Evolutionary conservation across 2,329 filamentous ascomycete species (phyloP).

Genomic region (Alternaria ventricosa): DNA sequence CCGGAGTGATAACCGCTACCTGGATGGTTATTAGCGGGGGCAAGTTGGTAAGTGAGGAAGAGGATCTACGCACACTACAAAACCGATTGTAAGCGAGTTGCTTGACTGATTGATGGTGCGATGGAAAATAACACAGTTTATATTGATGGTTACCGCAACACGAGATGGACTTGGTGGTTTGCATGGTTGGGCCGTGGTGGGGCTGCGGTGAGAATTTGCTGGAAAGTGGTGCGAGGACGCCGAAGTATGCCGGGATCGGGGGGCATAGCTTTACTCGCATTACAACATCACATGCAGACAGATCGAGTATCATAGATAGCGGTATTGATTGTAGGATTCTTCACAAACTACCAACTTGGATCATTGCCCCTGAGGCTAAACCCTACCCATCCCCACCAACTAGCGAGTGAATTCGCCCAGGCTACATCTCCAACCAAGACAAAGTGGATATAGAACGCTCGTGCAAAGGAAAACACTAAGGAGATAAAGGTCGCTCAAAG

Average conservation of each 20-base stretch:
- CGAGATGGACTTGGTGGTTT: neutral
- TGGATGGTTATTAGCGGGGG: slow-evolving; percentile 5
- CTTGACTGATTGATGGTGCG: slow-evolving; percentile 4
- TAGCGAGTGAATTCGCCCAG: neutral
- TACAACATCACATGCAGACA: neutral
- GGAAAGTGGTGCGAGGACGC: neutral
- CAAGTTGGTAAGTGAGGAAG: neutral
- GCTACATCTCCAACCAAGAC: neutral
- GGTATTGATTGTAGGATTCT: slow-evolving; percentile 3
- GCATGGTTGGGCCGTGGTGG: neutral
- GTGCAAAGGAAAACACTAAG: slow-evolving; percentile 39
- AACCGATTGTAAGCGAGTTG: slow-evolving; percentile 7
- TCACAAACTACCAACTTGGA: slow-evolving; percentile 7
- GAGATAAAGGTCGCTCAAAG: slow-evolving; percentile 1
- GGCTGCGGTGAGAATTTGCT: neutral
- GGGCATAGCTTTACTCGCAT: neutral
- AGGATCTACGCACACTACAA: slow-evolving; percentile 7
- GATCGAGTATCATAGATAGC: neutral
- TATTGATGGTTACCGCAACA: fast-evolving
- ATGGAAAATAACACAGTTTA: too few relatives aligned
- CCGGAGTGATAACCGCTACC: slow-evolving; percentile 18
- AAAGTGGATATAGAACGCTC: slow-evolving; percentile 49
- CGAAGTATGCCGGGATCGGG: neutral
- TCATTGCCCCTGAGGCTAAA: neutral
- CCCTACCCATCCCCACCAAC: neutral